Conservation (phyloP, 164 flowering plant species). For the Paratinospora sagittata region DNA sequence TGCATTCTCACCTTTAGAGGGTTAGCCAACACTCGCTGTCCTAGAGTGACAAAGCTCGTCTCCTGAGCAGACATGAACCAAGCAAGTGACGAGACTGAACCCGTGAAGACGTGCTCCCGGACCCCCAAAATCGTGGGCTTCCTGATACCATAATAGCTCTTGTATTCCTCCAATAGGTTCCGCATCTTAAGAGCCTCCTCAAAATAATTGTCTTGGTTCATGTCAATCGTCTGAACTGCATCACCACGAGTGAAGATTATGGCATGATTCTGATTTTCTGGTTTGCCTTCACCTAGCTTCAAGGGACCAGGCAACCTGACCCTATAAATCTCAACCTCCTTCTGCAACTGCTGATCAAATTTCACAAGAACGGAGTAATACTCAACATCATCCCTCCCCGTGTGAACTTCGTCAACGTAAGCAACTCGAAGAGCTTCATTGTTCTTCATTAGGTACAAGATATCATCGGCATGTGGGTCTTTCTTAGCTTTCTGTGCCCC, state of each 20-base stretch:
- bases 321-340: conserved; percentile 85
- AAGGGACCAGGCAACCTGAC: conserved; percentile 80
- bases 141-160: conserved; percentile 55
- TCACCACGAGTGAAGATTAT: conserved; percentile 92
- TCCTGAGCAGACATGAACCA: conserved; percentile 99
- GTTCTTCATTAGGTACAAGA: conserved; percentile 62
- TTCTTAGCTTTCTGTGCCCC: conserved; percentile 69
- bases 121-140: conserved; percentile 93
- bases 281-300: conserved; percentile 93
- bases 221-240: conserved; percentile 93
- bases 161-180: conserved; percentile 79
- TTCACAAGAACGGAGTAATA: conserved; percentile 90
- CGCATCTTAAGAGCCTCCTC: conserved; percentile 97
- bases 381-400: conserved; percentile 58
- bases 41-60: conserved; percentile 85
- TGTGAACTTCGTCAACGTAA: conserved; percentile 72
- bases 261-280: conserved; percentile 97
- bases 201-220: conserved; percentile 93
- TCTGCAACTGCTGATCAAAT: conserved; percentile 57
- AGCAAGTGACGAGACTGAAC: conserved; percentile 93
- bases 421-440: conserved; percentile 95
- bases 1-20: conserved; percentile 92
- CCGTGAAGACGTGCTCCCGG: conserved; percentile 85
- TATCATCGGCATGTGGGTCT: conserved; percentile 74
- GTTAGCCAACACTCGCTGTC: conserved; percentile 92